Conservation (phyloP, 169 alveolate species). For the Cryptosporidium tyzzeri region DNA sequence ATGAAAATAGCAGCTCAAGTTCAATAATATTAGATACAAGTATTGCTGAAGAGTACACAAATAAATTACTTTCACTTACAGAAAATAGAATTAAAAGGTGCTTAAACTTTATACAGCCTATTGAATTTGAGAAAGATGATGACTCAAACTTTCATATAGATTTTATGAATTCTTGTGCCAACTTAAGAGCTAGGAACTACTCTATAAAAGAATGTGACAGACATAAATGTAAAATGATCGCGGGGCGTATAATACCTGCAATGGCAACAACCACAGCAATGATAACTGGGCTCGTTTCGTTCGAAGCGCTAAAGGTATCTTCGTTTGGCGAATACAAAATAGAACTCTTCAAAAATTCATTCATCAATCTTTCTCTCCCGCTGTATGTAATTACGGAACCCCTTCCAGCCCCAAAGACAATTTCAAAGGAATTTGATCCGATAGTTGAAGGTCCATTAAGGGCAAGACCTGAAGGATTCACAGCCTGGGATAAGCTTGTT, state of each 20-base stretch:
- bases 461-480: conserved; percentile 95
- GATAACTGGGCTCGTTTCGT: conserved; percentile 96
- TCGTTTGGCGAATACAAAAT: conserved; percentile 83
- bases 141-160: conserved; percentile 98
- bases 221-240: conserved; percentile 97
- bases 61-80: conserved; percentile 76
- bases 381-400: conserved; percentile 92
- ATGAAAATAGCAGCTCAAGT: conserved; percentile 61
- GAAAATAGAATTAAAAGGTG: conserved; percentile 78
- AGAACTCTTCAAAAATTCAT: conserved; percentile 92
- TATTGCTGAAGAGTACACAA: conserved; percentile 82
- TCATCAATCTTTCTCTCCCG: conserved; percentile 94
- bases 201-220: conserved; percentile 90
- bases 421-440: conserved; percentile 93
- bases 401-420: conserved; percentile 86
- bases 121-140: conserved; percentile 99
- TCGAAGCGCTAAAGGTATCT: conserved; percentile 85
- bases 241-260: conserved; percentile 99
- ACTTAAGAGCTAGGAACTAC: conserved; percentile 97
- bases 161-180: conserved; percentile 96
- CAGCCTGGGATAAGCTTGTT: conserved; percentile 96
- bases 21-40: conserved; percentile 34
- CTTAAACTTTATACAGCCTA: conserved; percentile 81
- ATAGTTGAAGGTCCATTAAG: conserved; percentile 93
- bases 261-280: conserved; percentile 99